Base-by-base conservation (phyloP, 257 asterid genomes). In the Striga asiatica region DNA sequence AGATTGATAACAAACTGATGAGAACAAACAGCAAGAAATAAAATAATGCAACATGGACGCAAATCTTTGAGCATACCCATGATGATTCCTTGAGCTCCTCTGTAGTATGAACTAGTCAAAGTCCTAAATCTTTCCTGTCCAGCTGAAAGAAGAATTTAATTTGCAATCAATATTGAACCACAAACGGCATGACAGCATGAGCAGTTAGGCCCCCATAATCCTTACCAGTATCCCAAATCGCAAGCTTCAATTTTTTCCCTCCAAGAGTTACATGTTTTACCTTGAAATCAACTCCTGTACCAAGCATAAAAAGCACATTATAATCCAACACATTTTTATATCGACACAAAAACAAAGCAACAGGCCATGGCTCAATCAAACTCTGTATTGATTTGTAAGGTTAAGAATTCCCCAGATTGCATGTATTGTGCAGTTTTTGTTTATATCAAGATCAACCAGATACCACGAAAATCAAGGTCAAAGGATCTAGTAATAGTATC, bases 141-240 rank as follows among this genome's bases (percentile, higher is more conserved):
- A 39, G 89, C 89, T 81, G 76, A 59, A 58, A 54, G 18, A 37
- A 34, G 31, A n/a, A n/a, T 18, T 50, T 41, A 58, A 49, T 25
- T 47, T 12, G 19, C 58, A 59, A 59, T 10, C 45, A 25, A 34
- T 23, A 10, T n/a, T n/a, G n/a, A n/a, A n/a, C n/a, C n/a, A n/a
- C n/a, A n/a, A n/a, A n/a, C n/a, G n/a, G n/a, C n/a, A n/a, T n/a
- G n/a, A n/a, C n/a, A n/a, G n/a, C n/a, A n/a, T n/a, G n/a, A n/a
- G n/a, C n/a, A n/a, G n/a, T n/a, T n/a, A n/a, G n/a, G n/a, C n/a
- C n/a, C n/a, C n/a, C n/a, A n/a, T n/a, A n/a, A 52, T 43, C 48
- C 74, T 66, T 82, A 88, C 98, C 98, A 41, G 98, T 92, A 76
- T 92, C 98, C 98, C 98, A 92, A 18, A 92, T 92, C 24, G 98